phyloP scores from a whole-genome alignment of 169 alveolate genomes.

The Cryptosporidium felis region DNA sequence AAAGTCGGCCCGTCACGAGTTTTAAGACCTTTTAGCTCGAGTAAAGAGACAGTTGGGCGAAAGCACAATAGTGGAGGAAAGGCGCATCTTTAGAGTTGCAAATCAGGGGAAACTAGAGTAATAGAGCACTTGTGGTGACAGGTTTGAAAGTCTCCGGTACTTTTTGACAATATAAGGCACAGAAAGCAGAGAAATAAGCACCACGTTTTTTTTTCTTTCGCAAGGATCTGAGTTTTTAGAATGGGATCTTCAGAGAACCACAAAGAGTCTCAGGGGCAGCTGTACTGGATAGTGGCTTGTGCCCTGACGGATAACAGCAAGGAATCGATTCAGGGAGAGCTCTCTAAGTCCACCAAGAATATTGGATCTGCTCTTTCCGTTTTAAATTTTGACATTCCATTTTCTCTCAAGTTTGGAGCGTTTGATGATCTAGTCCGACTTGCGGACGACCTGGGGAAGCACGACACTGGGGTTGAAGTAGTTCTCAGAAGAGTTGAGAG shows the following conservation, averaged over 20 bases:
- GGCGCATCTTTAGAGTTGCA: not conserved
- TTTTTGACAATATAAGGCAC: no score
- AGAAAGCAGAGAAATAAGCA: no score
- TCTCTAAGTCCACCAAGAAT: not conserved
- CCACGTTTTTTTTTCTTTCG: no score
- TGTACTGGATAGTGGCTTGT: slow-evolving; percentile 69
- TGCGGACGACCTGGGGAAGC: slow-evolving; percentile 84
- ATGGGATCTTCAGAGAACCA: slow-evolving; percentile 39
- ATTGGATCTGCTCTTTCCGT: slow-evolving; percentile 67
- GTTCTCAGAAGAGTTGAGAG: slow-evolving; percentile 80
- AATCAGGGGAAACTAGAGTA: no score
- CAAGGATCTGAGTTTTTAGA: no score
- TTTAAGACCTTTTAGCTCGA: no score
- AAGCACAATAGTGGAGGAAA: not conserved
- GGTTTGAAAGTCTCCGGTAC: no score
- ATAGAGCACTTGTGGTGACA: no score
- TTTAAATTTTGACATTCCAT: slow-evolving; percentile 80
- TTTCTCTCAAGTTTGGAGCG: slow-evolving; percentile 82
- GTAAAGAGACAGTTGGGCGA: not conserved
- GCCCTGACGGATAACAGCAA: slow-evolving; percentile 31
- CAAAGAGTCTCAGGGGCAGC: slow-evolving; percentile 47
- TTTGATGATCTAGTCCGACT: slow-evolving; percentile 81
- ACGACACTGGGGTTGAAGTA: slow-evolving; percentile 81
- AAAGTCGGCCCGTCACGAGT: no score
- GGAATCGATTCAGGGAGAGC: slow-evolving; percentile 34